These are phyloP conservation scores for Tarenaya hassleriana DNA, from an alignment of 345 rosid species.

Conservation along the genomic window DNA sequence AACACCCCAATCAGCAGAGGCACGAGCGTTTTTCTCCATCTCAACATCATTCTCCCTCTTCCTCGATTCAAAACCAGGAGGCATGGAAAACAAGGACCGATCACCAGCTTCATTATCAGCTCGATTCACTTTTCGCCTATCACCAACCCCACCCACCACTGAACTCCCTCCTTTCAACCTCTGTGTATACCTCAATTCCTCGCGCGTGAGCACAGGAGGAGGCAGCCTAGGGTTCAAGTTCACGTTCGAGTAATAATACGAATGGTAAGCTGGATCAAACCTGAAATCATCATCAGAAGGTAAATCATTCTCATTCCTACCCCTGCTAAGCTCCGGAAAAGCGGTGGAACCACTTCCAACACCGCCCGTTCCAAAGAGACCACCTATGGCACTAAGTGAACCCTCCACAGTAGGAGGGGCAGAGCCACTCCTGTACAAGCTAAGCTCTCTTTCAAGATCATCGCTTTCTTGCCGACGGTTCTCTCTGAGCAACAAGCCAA, in stretches of 20 bases:
- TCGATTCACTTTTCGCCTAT: constrained; percentile 42
- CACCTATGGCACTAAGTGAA: constrained; percentile 61
- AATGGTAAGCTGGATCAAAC: constrained; percentile 70
- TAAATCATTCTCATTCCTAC: constrained; percentile 34
- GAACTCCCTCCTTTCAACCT: constrained; percentile 44
- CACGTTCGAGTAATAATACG: constrained; percentile 66
- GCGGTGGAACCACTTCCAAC: constrained; percentile 10
- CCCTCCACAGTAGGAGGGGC: constrained; percentile 96
- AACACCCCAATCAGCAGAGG: constrained; percentile 71
- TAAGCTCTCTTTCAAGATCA: constrained; percentile 69
- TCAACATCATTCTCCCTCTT: constrained; percentile 33
- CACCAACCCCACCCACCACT: constrained; percentile 49
- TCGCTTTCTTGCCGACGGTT: constrained; percentile 46
- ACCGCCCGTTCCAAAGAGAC: constrained; percentile 39
- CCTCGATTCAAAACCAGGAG: constrained; percentile 58
- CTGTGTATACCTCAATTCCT: constrained; percentile 76
- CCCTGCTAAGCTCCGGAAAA: constrained; percentile 23
- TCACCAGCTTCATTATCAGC: constrained; percentile 25
- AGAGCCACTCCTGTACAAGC: constrained; percentile 77
- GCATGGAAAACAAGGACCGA: constrained; percentile 59
- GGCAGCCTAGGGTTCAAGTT: constrained; percentile 89
- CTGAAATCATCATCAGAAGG: constrained; percentile 52
- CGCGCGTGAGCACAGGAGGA: constrained; percentile 77
- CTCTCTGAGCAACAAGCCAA: constrained; percentile 48
- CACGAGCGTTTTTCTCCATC: constrained; percentile 25